Percentiles rank a stretch among this genome's conserved stretches.
These are phyloP conservation scores for Colletotrichum costaricense DNA, from an alignment of 2,329 filamentous ascomycete species.

Conservation along the genomic window DNA sequence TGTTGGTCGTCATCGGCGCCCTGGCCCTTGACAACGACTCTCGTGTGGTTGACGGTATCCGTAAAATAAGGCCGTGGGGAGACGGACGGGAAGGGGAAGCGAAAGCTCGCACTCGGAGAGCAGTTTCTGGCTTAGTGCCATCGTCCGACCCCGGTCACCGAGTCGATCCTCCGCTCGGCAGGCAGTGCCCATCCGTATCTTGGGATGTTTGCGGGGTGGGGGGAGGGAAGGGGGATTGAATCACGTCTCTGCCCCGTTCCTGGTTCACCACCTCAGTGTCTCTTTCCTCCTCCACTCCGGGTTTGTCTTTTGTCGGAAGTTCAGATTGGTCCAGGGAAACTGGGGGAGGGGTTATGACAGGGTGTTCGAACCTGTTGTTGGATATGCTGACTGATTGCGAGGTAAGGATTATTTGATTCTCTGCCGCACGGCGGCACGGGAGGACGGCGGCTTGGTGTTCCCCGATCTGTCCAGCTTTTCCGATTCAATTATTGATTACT, in stretches of 20 bases:
- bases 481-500: not conserved
- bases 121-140: not conserved
- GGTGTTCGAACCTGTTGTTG: not conserved
- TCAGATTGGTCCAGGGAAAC: not conserved
- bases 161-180: not conserved
- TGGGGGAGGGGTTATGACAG: not conserved
- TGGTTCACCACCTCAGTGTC: not conserved
- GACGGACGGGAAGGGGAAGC: not conserved
- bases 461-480: not conserved
- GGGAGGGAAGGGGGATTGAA: not conserved
- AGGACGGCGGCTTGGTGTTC: not conserved
- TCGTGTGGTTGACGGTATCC: not conserved
- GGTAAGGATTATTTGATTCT: not conserved
- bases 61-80: not conserved
- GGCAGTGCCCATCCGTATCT: not conserved
- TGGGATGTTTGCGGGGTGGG: not conserved
- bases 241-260: conserved; percentile 8
- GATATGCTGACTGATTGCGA: not conserved
- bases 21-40: not conserved
- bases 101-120: not conserved
- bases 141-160: not conserved
- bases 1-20: not conserved
- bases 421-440: not conserved
- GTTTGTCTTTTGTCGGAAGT: not conserved
- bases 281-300: not conserved